Evolutionary conservation across 2,329 filamentous ascomycete species (phyloP).

Genomic region (Cylindrodendrum hubeiense): DNA sequence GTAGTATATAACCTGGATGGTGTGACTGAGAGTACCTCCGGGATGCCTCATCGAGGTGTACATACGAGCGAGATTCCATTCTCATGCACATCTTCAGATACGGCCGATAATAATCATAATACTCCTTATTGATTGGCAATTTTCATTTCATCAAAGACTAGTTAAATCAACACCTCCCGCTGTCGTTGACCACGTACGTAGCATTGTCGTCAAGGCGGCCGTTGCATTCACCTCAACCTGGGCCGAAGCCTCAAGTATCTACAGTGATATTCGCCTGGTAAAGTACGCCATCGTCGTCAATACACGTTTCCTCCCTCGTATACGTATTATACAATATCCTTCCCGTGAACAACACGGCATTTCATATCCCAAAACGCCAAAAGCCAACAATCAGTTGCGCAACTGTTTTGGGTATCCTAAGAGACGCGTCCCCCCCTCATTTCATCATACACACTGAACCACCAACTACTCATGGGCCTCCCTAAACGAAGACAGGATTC

Average conservation of each 20-base stretch:
- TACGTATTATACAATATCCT: slow-evolving; percentile 18
- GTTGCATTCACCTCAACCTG: not conserved
- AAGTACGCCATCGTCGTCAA: not conserved
- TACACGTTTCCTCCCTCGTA: not conserved
- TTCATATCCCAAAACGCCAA: slow-evolving; percentile 15
- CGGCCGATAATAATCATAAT: not conserved
- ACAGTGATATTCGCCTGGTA: not conserved
- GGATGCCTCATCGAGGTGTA: not conserved
- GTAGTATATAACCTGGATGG: not conserved
- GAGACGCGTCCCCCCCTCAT: slow-evolving; percentile 1
- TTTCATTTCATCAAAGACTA: not conserved
- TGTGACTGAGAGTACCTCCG: not conserved
- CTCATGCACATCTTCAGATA: not conserved
- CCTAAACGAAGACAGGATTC: not conserved
- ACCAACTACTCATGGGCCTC: slow-evolving; percentile 3
- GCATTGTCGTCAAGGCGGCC: not conserved
- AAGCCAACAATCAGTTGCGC: not conserved
- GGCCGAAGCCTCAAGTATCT: not conserved
- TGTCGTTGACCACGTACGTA: not conserved
- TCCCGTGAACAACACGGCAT: not conserved
- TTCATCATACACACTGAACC: not conserved
- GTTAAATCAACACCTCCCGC: not conserved
- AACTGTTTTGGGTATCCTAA: slow-evolving; percentile 19
- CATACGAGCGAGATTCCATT: not conserved
- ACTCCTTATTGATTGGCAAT: not conserved